These are phyloP conservation scores for Phylloporus gajari DNA, from an alignment of 1,284 basidiomycete species.

Conservation along the genomic window DNA sequence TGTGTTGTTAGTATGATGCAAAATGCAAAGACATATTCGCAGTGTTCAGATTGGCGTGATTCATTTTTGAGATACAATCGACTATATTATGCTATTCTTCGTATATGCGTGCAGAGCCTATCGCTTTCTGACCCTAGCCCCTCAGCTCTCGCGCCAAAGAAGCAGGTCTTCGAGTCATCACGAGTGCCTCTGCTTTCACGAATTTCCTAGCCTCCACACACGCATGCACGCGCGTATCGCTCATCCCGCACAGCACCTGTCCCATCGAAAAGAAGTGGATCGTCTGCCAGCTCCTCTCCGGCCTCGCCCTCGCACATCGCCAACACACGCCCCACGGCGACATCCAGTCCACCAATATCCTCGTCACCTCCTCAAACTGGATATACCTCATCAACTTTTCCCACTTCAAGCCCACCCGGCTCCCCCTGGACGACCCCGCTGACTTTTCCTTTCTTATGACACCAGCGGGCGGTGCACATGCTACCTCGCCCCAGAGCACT, in stretches of 20 bases:
- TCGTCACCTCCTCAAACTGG: constrained; percentile 97
- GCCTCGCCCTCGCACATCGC: constrained; percentile 84
- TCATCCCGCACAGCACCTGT: constrained; percentile 75
- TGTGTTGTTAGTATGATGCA: too few species aligned
- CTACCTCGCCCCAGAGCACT: constrained; percentile 96
- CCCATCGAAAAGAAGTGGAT: constrained; percentile 99
- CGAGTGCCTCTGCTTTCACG: too few species aligned
- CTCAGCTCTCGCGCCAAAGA: too few species aligned
- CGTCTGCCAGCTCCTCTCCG: constrained; percentile 91
- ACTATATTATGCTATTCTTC: too few species aligned
- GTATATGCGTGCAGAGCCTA: too few species aligned
- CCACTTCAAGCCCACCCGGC: constrained; percentile 94
- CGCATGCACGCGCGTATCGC: neutral
- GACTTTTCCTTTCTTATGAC: constrained; percentile 99
- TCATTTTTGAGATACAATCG: too few species aligned
- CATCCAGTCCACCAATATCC: constrained; percentile 97
- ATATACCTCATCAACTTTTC: constrained; percentile 97
- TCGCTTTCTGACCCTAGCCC: too few species aligned
- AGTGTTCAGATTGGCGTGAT: too few species aligned
- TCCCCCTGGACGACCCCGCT: constrained; percentile 96
- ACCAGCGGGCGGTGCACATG: constrained; percentile 93
- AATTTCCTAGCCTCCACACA: too few species aligned
- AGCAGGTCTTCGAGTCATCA: too few species aligned
- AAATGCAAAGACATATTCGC: too few species aligned
- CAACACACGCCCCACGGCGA: constrained; percentile 94